Conservation (phyloP, 768 basidiomycete species). For the Rhizopogon rudus region DNA sequence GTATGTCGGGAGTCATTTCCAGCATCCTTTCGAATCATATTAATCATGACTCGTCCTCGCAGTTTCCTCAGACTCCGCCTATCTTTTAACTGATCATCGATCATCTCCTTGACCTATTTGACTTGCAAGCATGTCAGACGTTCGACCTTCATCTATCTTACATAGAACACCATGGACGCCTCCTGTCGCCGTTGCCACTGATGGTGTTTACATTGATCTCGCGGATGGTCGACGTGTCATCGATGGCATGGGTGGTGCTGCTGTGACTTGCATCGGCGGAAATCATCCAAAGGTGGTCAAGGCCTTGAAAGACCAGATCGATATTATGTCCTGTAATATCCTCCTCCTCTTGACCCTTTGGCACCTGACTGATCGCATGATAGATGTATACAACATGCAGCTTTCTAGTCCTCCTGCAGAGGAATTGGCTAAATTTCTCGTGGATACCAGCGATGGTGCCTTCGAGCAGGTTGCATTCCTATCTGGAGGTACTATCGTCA, state of each 20-base stretch:
- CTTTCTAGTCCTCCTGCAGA: slow-evolving; percentile 79
- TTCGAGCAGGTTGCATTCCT: slow-evolving; percentile 70
- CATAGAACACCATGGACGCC: slow-evolving; percentile 73
- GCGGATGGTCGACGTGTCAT: slow-evolving; percentile 65
- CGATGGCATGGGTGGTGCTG: slow-evolving; percentile 84
- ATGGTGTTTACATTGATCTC: slow-evolving; percentile 70
- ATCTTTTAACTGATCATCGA: background rate
- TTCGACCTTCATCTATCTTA: slow-evolving; percentile 38
- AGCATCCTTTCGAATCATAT: too few relatives aligned
- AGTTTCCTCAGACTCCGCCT: too few relatives aligned
- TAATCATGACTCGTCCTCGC: background rate
- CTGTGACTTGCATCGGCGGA: slow-evolving; percentile 75
- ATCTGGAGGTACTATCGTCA: slow-evolving; percentile 53
- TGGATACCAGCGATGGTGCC: slow-evolving; percentile 65
- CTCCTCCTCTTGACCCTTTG: background rate
- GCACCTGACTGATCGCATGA: background rate
- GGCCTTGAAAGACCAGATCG: slow-evolving; percentile 76
- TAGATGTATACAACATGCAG: slow-evolving; percentile 88
- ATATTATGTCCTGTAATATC: slow-evolving; percentile 67
- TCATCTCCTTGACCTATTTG: background rate
- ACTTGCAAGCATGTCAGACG: background rate
- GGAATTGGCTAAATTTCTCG: slow-evolving; percentile 61
- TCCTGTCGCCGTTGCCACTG: slow-evolving; percentile 57
- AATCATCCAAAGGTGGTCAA: slow-evolving; percentile 66
- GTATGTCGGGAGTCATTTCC: background rate